Base-by-base conservation (phyloP, 2,329 filamentous ascomycete genomes). In the Cladosporium colombiae region DNA sequence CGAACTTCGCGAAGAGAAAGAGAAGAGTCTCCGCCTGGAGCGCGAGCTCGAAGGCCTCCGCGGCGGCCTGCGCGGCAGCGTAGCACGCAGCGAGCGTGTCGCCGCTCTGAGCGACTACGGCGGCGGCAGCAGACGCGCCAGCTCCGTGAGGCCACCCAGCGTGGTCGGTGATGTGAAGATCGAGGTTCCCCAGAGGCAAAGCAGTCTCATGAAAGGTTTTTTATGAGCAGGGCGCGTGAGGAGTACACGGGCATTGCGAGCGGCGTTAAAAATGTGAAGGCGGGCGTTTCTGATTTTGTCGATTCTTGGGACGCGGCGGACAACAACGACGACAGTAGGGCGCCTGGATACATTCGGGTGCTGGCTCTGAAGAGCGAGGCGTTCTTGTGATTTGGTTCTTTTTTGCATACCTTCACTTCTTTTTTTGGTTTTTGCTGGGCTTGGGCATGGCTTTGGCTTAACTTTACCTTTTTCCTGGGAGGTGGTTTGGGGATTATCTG, bases 21-120 rank as follows among this genome's bases (percentile, higher is more conserved):
- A 98, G 79, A 94, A 91, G 79, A 85, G 83, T 0, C 80, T 93
- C 31, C 85, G 90, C 35, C 82, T 98, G n/a, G 93, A 97, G 79
- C 87, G 93, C 57, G 94, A 98, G 78, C 79, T 97, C 10, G 93
- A 96, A 71, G 88, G 88, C 2, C 91, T 90, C 86, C 96, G 94
- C 76, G 82, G 82, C 37, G 82, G 87, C 68, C 91, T 93, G 73
- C 88, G 83, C 63, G 80, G 79, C 16, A 75, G 73, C 53, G 68
- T 76, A 21, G 68, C 74, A 7, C 74, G 74, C 60, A 68, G 75
- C 27, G 69, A 74, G 33, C 67, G 74, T 18, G 71, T 70, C 52
- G 76, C 70, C 2, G 73, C 72, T n/a, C 74, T 78, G n/a, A 82
- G 80, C 66, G 81, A 82, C 61, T 76, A 74, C 0, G 80, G 80